Base-by-base conservation (phyloP, 495 filamentous ascomycete species). In the Mycothermus thermophilus region DNA sequence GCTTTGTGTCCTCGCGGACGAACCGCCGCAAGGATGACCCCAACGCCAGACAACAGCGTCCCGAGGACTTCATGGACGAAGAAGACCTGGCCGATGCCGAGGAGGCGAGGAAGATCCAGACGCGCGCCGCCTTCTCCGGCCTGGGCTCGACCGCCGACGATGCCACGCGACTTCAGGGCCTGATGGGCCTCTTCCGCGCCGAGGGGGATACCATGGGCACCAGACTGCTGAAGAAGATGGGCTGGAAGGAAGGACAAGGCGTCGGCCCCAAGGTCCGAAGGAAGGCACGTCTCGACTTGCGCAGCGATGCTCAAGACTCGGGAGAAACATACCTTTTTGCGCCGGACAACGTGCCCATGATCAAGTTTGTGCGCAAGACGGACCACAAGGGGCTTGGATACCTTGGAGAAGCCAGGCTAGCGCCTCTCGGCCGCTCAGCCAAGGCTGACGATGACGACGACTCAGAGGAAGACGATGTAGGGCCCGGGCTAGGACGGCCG, bases 21-120 rank as follows among this genome's bases (percentile, higher is more conserved):
- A 82, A 83, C 42, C 79, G 82, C 30, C 71, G 72, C 35, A 79
- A 83, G 44, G 77, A 88, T 62, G 67, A 57, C 16, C 37, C 61
- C 10, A 64, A 68, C 5, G 12, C 55, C 1, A 14, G 44, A 8
- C 62, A 75, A 46, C 75, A 82, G 52, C 75, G 75, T 20, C 69
- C 77, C 7, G 88, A 96, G 47, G 90, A 97, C 51, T 96, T 85
- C 41, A 97, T 97, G 90, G 90, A 97, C 43, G 92, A 93, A 42
- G 92, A 97, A 58, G 90, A 97, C 58, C 60, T 93, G 8, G 79
- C 81, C 8, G 88, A 94, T 44, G 79, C 78, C 2, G 86, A 77
- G 33, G 87, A 94, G 55, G 67, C 76, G 3, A 69, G 69, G 43
- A 68, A 65, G 30, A 53, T 96, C 20, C 73, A 87, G 46, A 93